Evolutionary conservation across 306 rosid species (phyloP).

Genomic region (Castanopsis chinensis): DNA sequence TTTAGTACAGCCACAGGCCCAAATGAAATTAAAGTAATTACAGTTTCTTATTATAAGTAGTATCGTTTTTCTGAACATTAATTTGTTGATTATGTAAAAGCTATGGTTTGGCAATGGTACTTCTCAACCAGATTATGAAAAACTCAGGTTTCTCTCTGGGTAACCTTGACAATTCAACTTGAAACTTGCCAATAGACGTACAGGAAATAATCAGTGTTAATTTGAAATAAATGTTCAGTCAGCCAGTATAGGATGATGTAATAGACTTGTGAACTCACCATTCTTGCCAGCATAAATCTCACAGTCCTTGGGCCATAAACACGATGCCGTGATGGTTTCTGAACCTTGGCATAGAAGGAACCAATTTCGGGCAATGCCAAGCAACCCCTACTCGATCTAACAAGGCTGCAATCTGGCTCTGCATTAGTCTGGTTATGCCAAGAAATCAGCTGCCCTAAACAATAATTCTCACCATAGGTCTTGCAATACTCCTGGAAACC

Average conservation of each 20-base stretch:
- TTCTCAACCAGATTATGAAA: no score
- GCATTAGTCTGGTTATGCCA: constrained; percentile 90
- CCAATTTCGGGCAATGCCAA: constrained; percentile 82
- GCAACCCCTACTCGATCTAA: constrained; percentile 79
- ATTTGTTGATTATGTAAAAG: neutral
- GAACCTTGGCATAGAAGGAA: constrained; percentile 86
- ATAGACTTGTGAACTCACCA: constrained; percentile 52
- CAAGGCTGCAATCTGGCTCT: constrained; percentile 77
- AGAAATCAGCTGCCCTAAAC: constrained; percentile 95
- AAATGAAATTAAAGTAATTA: neutral
- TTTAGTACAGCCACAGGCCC: neutral
- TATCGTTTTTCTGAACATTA: neutral
- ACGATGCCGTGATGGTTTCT: constrained; percentile 76
- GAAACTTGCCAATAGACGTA: no score
- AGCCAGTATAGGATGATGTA: neutral
- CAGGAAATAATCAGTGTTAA: neutral
- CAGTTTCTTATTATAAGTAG: neutral
- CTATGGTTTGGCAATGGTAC: no score
- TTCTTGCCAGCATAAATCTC: constrained; percentile 83
- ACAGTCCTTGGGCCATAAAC: constrained; percentile 93
- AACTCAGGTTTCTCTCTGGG: no score
- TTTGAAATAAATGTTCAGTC: neutral
- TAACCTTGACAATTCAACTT: no score
- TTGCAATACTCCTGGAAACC: constrained; percentile 82
- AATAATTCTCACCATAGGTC: constrained; percentile 86